Evolutionary conservation across 2,329 filamentous ascomycete species (phyloP).

Genomic region (Bimuria novae-zelandiae): DNA sequence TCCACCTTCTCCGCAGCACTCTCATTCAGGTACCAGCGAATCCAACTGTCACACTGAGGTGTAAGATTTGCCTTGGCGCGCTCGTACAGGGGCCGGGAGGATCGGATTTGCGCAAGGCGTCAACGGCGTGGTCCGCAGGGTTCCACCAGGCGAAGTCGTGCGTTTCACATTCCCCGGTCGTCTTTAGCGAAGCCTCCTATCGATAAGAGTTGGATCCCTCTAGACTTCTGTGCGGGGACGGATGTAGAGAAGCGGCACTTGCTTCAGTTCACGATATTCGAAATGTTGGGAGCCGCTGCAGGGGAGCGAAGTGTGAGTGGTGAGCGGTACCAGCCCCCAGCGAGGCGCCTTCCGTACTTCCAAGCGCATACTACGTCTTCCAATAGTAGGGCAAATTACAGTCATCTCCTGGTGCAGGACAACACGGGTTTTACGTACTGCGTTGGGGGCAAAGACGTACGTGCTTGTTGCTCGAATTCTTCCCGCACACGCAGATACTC

Average conservation of each 20-base stretch:
- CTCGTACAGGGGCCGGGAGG: background rate
- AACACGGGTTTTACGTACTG: background rate
- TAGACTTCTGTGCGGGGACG: background rate
- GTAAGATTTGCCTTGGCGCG: background rate
- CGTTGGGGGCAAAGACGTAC: background rate
- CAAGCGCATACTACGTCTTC: background rate
- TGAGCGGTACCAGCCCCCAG: background rate
- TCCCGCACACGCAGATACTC: constrained; percentile 2
- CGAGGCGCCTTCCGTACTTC: background rate
- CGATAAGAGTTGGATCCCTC: background rate
- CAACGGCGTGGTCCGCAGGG: constrained; percentile 1
- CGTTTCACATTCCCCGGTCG: constrained; percentile 3
- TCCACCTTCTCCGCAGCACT: background rate
- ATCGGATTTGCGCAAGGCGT: constrained; percentile 8
- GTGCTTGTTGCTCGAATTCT: background rate
- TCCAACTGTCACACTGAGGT: background rate
- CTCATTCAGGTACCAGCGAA: constrained; percentile 2
- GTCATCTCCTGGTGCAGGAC: background rate
- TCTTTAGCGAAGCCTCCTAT: constrained; percentile 1
- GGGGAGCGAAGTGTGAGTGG: background rate
- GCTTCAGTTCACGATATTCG: too few relatives aligned
- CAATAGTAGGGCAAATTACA: background rate
- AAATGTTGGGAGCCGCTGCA: too few relatives aligned
- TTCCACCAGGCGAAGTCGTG: constrained; percentile 1
- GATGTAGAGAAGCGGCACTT: background rate